Evolutionary conservation across 176 grass and related monocot species (phyloP).

Genomic region (Hordeum vulgare): MorexV3_pseudomolecules_assembly NC_058518.1:370424897-370425396

Average conservation of each 20-base stretch:
- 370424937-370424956: conserved; percentile 16
- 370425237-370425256: conserved; percentile 96
- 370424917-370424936: conserved; percentile 19
- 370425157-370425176: conserved; percentile 66
- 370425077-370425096: conserved; percentile 39
- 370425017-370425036: conserved; percentile 44
- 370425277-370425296: conserved; percentile 31
- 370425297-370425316: conserved; percentile 60
- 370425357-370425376: background rate
- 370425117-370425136: conserved; percentile 26
- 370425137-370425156: conserved; percentile 52
- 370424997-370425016: conserved; percentile 37
- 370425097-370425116: conserved; percentile 8
- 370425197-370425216: conserved; percentile 97
- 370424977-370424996: background rate
- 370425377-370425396: background rate
- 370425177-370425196: conserved; percentile 97
- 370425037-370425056: conserved; percentile 25
- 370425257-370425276: conserved; percentile 77
- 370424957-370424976: conserved; percentile 25
- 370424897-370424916: background rate
- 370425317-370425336: background rate
- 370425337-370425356: background rate
- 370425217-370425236: conserved; percentile 95
- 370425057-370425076: conserved; percentile 56